Conservation (phyloP, 768 basidiomycete species). For the Collybia nuda region DNA sequence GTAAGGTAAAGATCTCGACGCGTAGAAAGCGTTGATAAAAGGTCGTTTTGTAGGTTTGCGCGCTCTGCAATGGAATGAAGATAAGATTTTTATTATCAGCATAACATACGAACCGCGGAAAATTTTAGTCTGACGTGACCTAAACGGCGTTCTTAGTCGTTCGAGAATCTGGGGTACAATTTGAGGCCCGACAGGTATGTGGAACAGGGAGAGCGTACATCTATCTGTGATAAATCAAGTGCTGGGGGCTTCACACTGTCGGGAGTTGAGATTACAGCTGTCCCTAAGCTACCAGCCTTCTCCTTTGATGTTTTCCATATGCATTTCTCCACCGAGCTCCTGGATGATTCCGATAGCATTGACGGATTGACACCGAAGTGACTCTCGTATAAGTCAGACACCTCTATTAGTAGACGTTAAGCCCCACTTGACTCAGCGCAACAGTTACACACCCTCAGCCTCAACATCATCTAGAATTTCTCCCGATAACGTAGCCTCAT, state of each 20-base stretch:
- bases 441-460: conserved; percentile 22
- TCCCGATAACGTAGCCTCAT: conserved; percentile 12
- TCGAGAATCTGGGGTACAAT: conserved; percentile 47
- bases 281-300: conserved; percentile 58
- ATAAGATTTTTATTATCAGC: background rate
- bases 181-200: background rate
- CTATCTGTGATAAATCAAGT: conserved; percentile 26
- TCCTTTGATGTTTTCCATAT: conserved; percentile 56
- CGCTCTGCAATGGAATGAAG: conserved; percentile 35
- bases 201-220: conserved; percentile 19
- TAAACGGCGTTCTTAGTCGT: conserved; percentile 55
- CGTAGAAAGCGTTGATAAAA: conserved; percentile 63
- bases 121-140: conserved; percentile 51
- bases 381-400: conserved; percentile 56
- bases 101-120: conserved; percentile 42
- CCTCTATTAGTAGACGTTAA: no score
- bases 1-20: conserved; percentile 80
- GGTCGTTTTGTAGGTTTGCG: conserved; percentile 59
- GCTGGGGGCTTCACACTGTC: conserved; percentile 30
- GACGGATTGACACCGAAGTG: conserved; percentile 70
- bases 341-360: conserved; percentile 47
- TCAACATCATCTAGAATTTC: conserved; percentile 20
- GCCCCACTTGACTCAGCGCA: no score
- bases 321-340: conserved; percentile 50
- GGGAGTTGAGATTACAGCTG: conserved; percentile 48